Evolutionary conservation across 495 filamentous ascomycete species (phyloP), one percentile per base, ranked within the genome.

Genomic region (Podospora appendiculata): DNA sequence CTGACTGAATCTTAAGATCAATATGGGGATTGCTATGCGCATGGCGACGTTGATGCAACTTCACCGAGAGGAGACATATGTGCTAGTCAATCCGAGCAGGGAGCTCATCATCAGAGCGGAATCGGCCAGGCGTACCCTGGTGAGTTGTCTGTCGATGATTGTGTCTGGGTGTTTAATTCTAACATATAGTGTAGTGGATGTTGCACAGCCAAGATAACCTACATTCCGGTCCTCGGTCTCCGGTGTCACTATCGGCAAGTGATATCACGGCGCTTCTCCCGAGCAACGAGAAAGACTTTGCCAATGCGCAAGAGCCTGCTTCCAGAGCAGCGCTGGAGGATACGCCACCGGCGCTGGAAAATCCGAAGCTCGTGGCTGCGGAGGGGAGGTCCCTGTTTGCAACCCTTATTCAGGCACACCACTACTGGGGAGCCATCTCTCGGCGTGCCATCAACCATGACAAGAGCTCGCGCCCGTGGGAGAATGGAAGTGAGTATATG

Each of bases 251-350:
- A n/a, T 63, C 68, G 7, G 70, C 71, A 4, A 63, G 65, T 36
- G 76, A 79, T 45, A 77, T 79, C 47, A 77, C 74, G 1, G 64
- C 76, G 4, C 56, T 74, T n/a, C 65, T 79, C 7, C 76, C 76
- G 0, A 63, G 72, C 53, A 67, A 73, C 42, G 76, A 79, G 53
- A 52, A 54, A 1, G 72, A 79, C 36, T 79, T 77, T 38, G 69
- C 66, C 13, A 63, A 65, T 8, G 70, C 71, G 3, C 55, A 58
- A 18, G 62, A 71, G 14, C 73, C 74, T 6, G 58, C 65, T 32
- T 70, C 63, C 9, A 73, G 76, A 17, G 74, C 76, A n/a, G 76
- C 72, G 8, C 72, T 79, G 8, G 70, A 74, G 18, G 73, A 70
- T 36, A 79, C 74, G 2, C 69, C 68, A 1, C 72, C 76, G 0